Evolutionary conservation across 331 rosid species (phyloP).

Genomic region (Erythrophleum ivorense): DNA sequence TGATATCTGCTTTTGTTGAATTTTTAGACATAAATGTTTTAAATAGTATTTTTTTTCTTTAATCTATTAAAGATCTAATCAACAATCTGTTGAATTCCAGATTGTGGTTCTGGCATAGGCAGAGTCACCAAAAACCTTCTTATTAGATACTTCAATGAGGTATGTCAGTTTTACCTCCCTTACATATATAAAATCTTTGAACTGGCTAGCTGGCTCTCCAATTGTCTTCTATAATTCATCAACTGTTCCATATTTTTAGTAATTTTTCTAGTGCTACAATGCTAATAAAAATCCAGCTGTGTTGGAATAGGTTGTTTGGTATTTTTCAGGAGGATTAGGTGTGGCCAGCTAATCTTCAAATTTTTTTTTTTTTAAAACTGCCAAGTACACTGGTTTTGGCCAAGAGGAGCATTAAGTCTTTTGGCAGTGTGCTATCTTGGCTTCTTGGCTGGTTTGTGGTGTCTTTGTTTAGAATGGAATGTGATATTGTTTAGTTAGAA

Average conservation of each 20-base stretch:
- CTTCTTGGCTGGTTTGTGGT: background rate
- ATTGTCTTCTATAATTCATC: background rate
- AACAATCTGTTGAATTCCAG: slow-evolving; percentile 48
- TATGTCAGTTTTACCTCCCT: slow-evolving; percentile 43
- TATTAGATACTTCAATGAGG: slow-evolving; percentile 89
- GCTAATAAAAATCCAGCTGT: slow-evolving; percentile 4
- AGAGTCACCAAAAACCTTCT: slow-evolving; percentile 88
- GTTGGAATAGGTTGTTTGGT: background rate
- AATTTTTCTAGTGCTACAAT: slow-evolving; percentile 18
- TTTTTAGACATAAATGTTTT: background rate
- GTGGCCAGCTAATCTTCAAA: background rate
- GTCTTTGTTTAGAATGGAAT: background rate
- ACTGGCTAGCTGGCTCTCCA: background rate
- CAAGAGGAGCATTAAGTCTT: background rate
- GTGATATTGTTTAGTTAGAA: background rate
- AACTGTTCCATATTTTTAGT: slow-evolving; percentile 1
- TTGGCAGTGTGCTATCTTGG: background rate
- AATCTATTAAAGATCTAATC: slow-evolving; percentile 35
- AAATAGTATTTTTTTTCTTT: slow-evolving; percentile 5
- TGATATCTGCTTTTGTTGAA: slow-evolving; percentile 14
- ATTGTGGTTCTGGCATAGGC: slow-evolving; percentile 99
- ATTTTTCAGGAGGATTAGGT: background rate
- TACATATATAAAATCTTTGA: background rate
- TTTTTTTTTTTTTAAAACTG: background rate
- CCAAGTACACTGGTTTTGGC: background rate